These are phyloP conservation scores for Tricholoma matsutake DNA, from an alignment of 768 basidiomycete species.

Conservation along the genomic window DNA sequence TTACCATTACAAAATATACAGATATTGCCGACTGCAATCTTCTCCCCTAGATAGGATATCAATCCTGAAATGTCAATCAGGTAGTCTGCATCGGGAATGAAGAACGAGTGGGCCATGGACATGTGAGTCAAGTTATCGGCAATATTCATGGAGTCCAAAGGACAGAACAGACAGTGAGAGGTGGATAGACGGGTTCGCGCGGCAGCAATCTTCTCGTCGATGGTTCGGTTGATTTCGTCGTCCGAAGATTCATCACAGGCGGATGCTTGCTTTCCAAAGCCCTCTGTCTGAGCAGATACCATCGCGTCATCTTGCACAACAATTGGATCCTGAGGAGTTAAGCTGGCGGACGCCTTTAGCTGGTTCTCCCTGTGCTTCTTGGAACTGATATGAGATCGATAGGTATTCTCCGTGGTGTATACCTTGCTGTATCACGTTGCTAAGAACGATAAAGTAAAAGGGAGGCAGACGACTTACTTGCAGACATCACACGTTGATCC, in stretches of 20 bases:
- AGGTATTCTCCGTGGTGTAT: conserved; percentile 88
- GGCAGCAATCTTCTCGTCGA: conserved; percentile 74
- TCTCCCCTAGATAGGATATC: conserved; percentile 84
- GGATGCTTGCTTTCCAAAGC: conserved; percentile 12
- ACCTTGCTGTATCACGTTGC: conserved; percentile 56
- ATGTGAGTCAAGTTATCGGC: conserved; percentile 82
- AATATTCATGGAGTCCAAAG: conserved; percentile 44
- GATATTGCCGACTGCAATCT: conserved; percentile 88
- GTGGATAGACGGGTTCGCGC: conserved; percentile 61
- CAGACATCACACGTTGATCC: conserved; percentile 73
- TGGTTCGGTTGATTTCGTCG: conserved; percentile 50
- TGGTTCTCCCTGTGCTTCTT: conserved; percentile 87
- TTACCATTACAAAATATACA: conserved; percentile 90
- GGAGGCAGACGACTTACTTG: conserved; percentile 54
- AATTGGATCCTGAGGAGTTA: background rate
- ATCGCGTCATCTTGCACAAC: too few species aligned
- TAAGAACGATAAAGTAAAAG: background rate
- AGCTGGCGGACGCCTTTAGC: conserved; percentile 38
- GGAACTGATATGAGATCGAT: conserved; percentile 81
- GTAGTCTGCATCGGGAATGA: conserved; percentile 91
- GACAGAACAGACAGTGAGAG: conserved; percentile 85
- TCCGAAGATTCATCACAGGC: conserved; percentile 34
- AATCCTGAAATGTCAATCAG: conserved; percentile 83
- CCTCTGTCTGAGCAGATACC: background rate
- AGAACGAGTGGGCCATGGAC: conserved; percentile 86